Percentiles rank a stretch among this genome's conserved stretches.
Conservation (phyloP, 257 asterid genomes). For the Ballota nigra region DNA sequence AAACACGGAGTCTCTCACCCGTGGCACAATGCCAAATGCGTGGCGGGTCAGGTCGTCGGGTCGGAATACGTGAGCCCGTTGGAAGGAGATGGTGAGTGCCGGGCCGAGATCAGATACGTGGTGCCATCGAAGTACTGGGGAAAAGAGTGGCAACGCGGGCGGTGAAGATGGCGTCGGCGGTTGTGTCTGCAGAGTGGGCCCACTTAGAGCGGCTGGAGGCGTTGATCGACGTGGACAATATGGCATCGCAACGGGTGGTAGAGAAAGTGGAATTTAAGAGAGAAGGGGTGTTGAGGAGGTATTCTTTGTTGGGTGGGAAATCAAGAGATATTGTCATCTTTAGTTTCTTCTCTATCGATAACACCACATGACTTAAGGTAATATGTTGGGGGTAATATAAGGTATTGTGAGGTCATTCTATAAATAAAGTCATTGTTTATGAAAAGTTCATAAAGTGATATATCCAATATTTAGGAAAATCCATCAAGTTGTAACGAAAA, state of each 20-base stretch:
- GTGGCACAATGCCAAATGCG: constrained; percentile 61
- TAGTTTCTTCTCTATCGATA: constrained; percentile 47
- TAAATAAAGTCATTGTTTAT: no score
- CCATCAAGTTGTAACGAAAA: no score
- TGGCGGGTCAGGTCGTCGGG: constrained; percentile 49
- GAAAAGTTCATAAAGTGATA: no score
- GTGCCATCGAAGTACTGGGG: constrained; percentile 69
- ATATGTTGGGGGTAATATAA: no score
- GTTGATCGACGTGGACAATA: constrained; percentile 59
- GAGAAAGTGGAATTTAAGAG: constrained; percentile 65
- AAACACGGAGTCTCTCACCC: no score
- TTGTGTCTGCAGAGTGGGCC: constrained; percentile 62
- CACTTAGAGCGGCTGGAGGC: constrained; percentile 78
- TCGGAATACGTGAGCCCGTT: constrained; percentile 45
- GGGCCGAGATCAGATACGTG: constrained; percentile 73
- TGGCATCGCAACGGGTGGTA: constrained; percentile 67
- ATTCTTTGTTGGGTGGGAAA: constrained; percentile 53
- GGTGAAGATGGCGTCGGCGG: constrained; percentile 58
- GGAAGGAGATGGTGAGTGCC: constrained; percentile 35
- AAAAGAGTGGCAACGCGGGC: constrained; percentile 73
- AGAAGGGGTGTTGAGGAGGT: constrained; percentile 80
- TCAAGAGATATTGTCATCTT: constrained; percentile 55
- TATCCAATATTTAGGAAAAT: no score
- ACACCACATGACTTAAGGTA: no score
- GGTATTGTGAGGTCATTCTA: no score